These are phyloP conservation scores for Fraxinus platypoda DNA, from an alignment of 305 asterid genomes.

Conservation along the genomic window DNA sequence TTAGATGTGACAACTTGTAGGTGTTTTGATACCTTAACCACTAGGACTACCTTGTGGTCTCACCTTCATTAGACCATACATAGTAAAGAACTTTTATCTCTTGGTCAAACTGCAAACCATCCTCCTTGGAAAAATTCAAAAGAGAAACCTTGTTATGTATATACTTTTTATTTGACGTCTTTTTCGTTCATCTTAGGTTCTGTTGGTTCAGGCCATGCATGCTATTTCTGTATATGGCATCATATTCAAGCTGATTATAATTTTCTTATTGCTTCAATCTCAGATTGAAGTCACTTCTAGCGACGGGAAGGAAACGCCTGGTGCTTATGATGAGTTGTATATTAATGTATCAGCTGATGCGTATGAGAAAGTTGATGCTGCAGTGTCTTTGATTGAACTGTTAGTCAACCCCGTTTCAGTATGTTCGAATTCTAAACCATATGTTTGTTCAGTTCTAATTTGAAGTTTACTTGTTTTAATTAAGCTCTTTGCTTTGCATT, in stretches of 20 bases:
- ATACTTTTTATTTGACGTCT: not conserved
- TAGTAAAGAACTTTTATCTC: not conserved
- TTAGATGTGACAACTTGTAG: not conserved
- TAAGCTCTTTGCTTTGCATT: not conserved
- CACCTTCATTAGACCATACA: not conserved
- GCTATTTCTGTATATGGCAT: not conserved
- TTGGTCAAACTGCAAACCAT: not conserved
- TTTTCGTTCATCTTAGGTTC: not conserved
- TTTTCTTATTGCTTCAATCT: slow-evolving; percentile 3
- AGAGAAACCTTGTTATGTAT: not conserved
- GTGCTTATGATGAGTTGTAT: slow-evolving; percentile 60
- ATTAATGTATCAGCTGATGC: slow-evolving; percentile 82
- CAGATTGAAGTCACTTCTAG: slow-evolving; percentile 65
- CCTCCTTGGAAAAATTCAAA: not conserved
- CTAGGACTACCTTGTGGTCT: not conserved
- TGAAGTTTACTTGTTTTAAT: not conserved
- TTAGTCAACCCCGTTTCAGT: slow-evolving; percentile 79
- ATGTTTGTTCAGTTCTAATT: not conserved
- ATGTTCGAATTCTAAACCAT: slow-evolving; percentile 28
- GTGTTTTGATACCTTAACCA: not conserved
- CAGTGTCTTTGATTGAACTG: slow-evolving; percentile 78
- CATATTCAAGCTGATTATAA: slow-evolving; percentile 2
- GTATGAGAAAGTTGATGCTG: slow-evolving; percentile 84
- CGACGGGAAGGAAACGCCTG: slow-evolving; percentile 45
- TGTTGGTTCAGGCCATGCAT: not conserved